Evolutionary conservation across 306 rosid genomes (phyloP).

Genomic region (Chamaecrista fasciculata): DNA sequence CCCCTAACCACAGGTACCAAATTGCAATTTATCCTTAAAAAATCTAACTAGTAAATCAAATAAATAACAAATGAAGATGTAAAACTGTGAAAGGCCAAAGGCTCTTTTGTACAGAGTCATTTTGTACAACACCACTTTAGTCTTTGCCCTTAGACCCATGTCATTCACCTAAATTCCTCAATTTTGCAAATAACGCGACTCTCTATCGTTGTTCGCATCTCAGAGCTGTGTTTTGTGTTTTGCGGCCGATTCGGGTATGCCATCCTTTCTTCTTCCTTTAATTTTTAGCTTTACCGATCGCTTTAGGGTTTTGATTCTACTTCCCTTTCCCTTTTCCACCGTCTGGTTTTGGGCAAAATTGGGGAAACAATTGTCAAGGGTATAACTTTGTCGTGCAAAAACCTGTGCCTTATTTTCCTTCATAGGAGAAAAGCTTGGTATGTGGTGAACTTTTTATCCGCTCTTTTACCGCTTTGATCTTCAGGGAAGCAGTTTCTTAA

Average conservation of each 20-base stretch:
- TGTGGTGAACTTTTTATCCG: neutral
- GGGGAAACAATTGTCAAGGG: neutral
- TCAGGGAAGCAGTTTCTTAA: neutral
- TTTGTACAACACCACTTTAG: neutral
- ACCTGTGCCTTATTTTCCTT: neutral
- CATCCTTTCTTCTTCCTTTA: no score
- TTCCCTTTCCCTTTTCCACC: neutral
- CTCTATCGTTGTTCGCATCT: neutral
- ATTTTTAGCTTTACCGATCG: neutral
- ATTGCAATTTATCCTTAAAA: no score
- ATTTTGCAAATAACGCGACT: neutral
- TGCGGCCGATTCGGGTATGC: neutral
- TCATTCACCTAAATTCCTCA: neutral
- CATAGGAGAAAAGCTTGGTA: neutral
- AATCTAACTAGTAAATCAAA: no score
- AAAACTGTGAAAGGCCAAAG: no score
- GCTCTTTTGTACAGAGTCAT: no score
- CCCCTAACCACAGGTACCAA: no score
- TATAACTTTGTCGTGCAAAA: neutral
- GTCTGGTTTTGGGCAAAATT: conserved; percentile 9
- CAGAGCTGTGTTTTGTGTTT: conserved; percentile 15
- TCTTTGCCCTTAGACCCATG: neutral
- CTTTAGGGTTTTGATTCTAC: neutral
- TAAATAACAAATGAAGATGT: no score
- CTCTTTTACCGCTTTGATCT: neutral